A percentile compares a stretch with the other conserved stretches of the same genome.
Conservation (phyloP, 2,329 filamentous ascomycete species). For the Fusarium verticillioides region DNA sequence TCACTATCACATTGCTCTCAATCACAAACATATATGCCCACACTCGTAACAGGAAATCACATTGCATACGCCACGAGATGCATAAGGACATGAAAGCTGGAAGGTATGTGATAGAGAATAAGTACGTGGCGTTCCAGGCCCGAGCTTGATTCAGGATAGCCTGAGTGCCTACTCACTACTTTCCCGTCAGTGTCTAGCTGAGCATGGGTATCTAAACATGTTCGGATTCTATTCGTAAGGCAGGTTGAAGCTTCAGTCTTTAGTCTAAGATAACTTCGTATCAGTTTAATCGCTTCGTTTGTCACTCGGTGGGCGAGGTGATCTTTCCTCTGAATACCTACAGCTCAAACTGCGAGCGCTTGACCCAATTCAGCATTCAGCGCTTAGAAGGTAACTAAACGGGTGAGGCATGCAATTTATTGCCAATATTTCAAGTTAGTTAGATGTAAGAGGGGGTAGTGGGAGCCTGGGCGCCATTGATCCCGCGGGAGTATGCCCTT, state of each 20-base stretch:
- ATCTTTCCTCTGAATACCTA: background rate
- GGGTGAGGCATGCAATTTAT: too few relatives aligned
- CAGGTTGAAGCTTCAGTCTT: background rate
- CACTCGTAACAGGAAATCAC: accelerated
- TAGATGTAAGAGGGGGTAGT: background rate
- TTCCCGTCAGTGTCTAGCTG: background rate
- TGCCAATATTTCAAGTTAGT: background rate
- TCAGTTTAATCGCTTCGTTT: background rate
- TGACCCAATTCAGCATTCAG: background rate
- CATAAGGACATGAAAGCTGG: accelerated
- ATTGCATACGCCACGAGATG: background rate
- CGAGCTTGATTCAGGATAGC: background rate
- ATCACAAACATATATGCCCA: background rate
- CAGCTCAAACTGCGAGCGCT: background rate
- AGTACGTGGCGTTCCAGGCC: background rate
- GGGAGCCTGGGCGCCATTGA: background rate
- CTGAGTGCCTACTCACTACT: too few relatives aligned
- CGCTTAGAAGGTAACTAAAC: background rate
- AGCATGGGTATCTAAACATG: background rate
- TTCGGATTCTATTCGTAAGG: accelerated
- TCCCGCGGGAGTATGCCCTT: background rate
- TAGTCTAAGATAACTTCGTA: accelerated
- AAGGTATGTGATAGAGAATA: background rate
- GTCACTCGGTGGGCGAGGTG: background rate
- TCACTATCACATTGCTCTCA: background rate